Evolutionary conservation across 2,329 filamentous ascomycete species (phyloP), one percentile per base, ranked within the genome.

Genomic region (Leptographium radiaticola): DNA sequence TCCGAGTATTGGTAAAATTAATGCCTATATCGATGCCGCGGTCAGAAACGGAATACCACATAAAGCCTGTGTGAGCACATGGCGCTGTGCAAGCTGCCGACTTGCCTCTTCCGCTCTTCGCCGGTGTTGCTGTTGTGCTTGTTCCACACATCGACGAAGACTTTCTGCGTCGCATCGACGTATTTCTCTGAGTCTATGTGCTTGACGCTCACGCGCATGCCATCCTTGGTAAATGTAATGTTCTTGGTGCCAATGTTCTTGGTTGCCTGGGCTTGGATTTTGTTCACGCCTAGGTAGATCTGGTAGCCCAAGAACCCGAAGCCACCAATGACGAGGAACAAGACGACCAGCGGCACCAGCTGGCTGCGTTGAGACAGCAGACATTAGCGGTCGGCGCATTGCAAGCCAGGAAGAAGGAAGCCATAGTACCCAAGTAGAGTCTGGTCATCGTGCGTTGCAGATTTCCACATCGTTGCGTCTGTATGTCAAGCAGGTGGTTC

Each of bases 221-320:
- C 86, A 54, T 89, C 86, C 65, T 86, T 87, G 42, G 82, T 84
- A 67, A 89, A 86, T 43, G 81, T 73, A 54, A 90, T 78, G 65
- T 89, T 85, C 71, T 85, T 86, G 70, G 80, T 80, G 66, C 83
- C 81, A 79, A 89, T 86, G 63, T 80, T 80, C 67, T 84, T 75
- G 49, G 76, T 78, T 48, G 85, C 84, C 55, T 78, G 75, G 56
- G 79, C 72, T 57, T 79, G 76, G 61, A 90, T 82, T 66, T 86
- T 76, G 68, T 73, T 75, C 53, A 79, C 74, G 68, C 81, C 81
- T 53, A 85, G 68, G 68, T 86, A 89, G 65, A 89, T 76, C 57
- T 87, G 82, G 68, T 88, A 89, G 57, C 79, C 77, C 55, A 90
- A 72, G 69, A 80, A 87, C 54, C 74, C 83, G 47, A 76, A 65